Conservation (phyloP, 2,329 filamentous ascomycete species). For the Fusarium anguioides region DNA sequence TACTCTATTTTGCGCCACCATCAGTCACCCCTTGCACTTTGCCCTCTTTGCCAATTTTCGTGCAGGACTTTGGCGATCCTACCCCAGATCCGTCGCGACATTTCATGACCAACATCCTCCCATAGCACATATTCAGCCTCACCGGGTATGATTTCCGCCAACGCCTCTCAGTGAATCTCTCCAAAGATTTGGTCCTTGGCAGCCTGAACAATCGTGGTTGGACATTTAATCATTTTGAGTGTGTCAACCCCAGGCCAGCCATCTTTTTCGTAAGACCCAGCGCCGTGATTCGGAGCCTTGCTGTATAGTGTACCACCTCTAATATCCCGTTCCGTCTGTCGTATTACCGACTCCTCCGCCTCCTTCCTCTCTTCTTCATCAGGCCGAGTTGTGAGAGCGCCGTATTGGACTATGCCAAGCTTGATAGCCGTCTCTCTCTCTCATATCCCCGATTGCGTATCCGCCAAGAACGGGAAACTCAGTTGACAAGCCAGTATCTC, state of each 20-base stretch:
- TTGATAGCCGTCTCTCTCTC: constrained; percentile 8
- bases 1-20: not conserved
- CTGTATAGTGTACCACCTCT: constrained; percentile 43
- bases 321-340: constrained; percentile 20
- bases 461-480: constrained; percentile 40
- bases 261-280: constrained; percentile 32
- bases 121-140: constrained; percentile 38
- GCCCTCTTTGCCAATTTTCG: constrained; percentile 14
- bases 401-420: not conserved
- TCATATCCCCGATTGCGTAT: constrained; percentile 46
- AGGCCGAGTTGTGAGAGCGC: constrained; percentile 24
- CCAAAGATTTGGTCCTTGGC: constrained; percentile 47
- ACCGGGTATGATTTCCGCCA: constrained; percentile 39
- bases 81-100: constrained; percentile 29
- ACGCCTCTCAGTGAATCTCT: constrained; percentile 40
- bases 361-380: constrained; percentile 11
- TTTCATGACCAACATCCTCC: constrained; percentile 39
- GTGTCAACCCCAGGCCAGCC: constrained; percentile 40
- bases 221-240: constrained; percentile 41
- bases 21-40: not conserved
- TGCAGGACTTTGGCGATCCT: constrained; percentile 1
- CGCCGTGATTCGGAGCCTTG: constrained; percentile 45
- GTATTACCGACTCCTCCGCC: not conserved
- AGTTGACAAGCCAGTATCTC: constrained; percentile 42
- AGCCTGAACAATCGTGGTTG: constrained; percentile 46